Conservation (phyloP, 2,329 filamentous ascomycete genomes). For the Trichoderma oligosporum region DNA sequence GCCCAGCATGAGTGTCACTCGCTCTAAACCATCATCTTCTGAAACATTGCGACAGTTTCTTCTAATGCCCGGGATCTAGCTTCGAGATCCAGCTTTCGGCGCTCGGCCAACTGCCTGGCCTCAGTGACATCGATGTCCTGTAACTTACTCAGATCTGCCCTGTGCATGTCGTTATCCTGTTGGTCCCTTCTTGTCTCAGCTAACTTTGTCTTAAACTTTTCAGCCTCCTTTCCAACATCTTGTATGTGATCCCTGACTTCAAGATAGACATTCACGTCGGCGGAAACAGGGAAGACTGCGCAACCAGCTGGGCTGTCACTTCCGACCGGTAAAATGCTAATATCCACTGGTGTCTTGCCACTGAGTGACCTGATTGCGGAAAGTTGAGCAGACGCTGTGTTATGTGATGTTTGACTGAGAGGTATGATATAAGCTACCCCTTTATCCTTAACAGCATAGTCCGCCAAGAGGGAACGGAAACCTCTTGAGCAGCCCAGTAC, state of each 20-base stretch:
- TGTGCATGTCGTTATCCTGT: not conserved
- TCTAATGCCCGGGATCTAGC: not conserved
- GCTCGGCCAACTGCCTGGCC: not conserved
- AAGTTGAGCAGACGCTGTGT: slow-evolving; percentile 56
- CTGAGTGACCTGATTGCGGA: slow-evolving; percentile 66
- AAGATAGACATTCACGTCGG: slow-evolving; percentile 67
- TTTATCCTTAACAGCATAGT: slow-evolving; percentile 63
- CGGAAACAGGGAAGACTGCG: slow-evolving; percentile 67
- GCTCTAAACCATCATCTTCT: not conserved
- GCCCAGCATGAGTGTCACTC: too few species aligned
- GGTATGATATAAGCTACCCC: slow-evolving; percentile 53
- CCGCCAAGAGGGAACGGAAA: slow-evolving; percentile 62
- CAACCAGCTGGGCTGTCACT: slow-evolving; percentile 62
- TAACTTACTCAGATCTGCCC: not conserved
- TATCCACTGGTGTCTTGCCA: slow-evolving; percentile 60
- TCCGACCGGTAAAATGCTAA: slow-evolving; percentile 52
- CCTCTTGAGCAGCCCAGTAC: slow-evolving; percentile 63
- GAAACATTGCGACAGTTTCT: not conserved
- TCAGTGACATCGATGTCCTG: not conserved
- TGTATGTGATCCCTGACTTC: slow-evolving; percentile 67
- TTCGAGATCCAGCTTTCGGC: not conserved
- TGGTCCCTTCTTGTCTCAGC: not conserved
- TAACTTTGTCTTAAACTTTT: not conserved
- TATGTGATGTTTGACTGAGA: slow-evolving; percentile 55
- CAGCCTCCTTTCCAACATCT: not conserved